Conservation (phyloP, 495 filamentous ascomycete species). For the Astrocystis sublimbata region DNA sequence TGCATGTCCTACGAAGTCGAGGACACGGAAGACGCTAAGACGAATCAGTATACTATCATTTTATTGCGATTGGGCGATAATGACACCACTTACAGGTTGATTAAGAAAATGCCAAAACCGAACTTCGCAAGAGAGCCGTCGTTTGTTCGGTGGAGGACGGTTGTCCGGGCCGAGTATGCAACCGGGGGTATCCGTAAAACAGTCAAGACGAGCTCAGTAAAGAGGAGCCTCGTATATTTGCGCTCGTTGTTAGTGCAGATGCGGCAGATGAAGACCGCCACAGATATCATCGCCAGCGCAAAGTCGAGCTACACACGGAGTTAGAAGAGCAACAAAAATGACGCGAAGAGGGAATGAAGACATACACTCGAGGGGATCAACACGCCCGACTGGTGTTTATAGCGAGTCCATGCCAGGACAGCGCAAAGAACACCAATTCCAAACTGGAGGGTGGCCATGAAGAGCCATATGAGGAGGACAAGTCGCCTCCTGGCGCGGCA, state of each 20-base stretch:
- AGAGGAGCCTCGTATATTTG: conserved; percentile 31
- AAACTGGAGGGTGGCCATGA: conserved; percentile 36
- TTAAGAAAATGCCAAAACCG: conserved; percentile 35
- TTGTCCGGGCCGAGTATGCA: conserved; percentile 34
- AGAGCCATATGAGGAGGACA: conserved; percentile 29
- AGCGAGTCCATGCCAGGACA: conserved; percentile 35
- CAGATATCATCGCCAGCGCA: conserved; percentile 29
- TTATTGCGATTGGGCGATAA: neutral
- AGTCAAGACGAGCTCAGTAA: conserved; percentile 30
- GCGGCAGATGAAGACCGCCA: conserved; percentile 29
- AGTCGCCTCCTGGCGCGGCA: conserved; percentile 31
- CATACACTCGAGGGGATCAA: conserved; percentile 35
- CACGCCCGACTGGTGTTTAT: conserved; percentile 23
- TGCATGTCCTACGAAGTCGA: conserved; percentile 32
- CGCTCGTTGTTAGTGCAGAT: conserved; percentile 29
- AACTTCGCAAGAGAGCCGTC: conserved; percentile 28
- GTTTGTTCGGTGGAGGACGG: conserved; percentile 24
- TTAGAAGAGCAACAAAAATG: conserved; percentile 13
- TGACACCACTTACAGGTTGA: conserved; percentile 30
- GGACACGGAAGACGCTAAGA: conserved; percentile 30
- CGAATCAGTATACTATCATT: conserved; percentile 5
- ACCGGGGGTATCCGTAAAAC: conserved; percentile 35
- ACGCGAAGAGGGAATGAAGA: neutral
- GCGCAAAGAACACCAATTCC: conserved; percentile 33
- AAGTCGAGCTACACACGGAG: conserved; percentile 31